These are phyloP conservation scores for Cardamine chenopodiifolia DNA, from an alignment of 345 rosid genomes.

Conservation along the genomic window DNA sequence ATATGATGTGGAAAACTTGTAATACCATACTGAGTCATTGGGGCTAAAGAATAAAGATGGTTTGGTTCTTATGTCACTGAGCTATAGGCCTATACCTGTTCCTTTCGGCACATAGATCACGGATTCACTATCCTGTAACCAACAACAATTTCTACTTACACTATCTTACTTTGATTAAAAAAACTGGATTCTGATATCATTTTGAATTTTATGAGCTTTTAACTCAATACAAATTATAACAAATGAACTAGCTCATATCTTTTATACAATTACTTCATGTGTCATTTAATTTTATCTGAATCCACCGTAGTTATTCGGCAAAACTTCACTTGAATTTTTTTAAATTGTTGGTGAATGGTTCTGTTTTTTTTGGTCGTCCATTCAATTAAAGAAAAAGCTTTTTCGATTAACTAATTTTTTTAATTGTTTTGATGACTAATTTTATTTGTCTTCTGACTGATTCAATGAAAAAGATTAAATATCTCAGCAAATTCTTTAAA, in stretches of 20 bases:
- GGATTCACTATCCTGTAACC: not conserved
- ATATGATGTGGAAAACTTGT: conserved; percentile 19
- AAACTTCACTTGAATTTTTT: not conserved
- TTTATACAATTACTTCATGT: not conserved
- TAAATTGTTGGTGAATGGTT: not conserved
- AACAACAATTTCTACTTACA: not conserved
- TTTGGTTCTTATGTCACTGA: not conserved
- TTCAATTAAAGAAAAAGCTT: not conserved
- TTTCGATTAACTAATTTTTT: not conserved
- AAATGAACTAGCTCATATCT: not conserved
- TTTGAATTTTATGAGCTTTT: not conserved
- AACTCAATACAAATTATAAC: not conserved
- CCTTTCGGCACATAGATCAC: not conserved
- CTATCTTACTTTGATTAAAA: not conserved
- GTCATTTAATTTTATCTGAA: not conserved
- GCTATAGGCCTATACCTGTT: no score
- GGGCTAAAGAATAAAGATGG: conserved; percentile 21
- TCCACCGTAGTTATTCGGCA: not conserved
- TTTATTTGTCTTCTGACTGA: not conserved
- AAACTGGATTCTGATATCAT: not conserved
- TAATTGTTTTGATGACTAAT: not conserved
- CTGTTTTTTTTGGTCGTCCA: not conserved
- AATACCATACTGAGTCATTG: conserved; percentile 18
- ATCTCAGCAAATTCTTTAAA: not conserved
- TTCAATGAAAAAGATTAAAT: not conserved